Base-by-base conservation (phyloP, 805 yeast species). In the Kodamaea hsintzibuensis region DNA sequence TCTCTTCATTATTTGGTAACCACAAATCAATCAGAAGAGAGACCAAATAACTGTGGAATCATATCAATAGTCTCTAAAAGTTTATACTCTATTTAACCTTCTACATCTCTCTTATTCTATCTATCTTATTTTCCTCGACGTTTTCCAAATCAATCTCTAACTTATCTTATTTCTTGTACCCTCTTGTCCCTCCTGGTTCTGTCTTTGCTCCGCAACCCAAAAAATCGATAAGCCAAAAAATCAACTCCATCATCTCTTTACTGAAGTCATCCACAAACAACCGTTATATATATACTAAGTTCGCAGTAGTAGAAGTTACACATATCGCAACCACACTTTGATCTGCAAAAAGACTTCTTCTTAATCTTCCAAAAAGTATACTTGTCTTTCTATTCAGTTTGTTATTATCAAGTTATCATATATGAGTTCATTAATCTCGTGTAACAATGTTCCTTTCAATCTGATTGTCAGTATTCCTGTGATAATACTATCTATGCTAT, bases 381-480 rank as follows among this genome's bases (percentile, higher is more conserved):
- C 35, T 30, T 30, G 35, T 30, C 25, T 22, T 30, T 9, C 35
- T 30, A 30, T 12, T 30, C 10, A 30, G 10, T 12, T 12, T 30
- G 10, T 30, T 30, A 30, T 30, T 30, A 9, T 30, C 35, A 2
- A 22, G 3, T 6, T 6, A 22, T 22, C 44, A 40, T 16, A 3
- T 19, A 40, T 40, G 44, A 25, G 18, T 13, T 10, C 44, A 7
- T 22, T 40, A 7, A 40, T 40, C 44, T 40, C 44, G 25, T 53
- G 56, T 38, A 43, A 50, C 14, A 43, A 48, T 40, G 37, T 47
- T 2, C 50, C 57, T 7, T 33, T 55, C 39, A 38, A 40, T 38
- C 50, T 25, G 42, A 47, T 55, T 35, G 48, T 51, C 35, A 48
- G 53, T 14, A 19, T 49, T 10, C 57, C 55, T 37, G n/a, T 55